phyloP scores from a whole-genome alignment of 208 protist species.

The Acanthamoeba quina region DNA sequence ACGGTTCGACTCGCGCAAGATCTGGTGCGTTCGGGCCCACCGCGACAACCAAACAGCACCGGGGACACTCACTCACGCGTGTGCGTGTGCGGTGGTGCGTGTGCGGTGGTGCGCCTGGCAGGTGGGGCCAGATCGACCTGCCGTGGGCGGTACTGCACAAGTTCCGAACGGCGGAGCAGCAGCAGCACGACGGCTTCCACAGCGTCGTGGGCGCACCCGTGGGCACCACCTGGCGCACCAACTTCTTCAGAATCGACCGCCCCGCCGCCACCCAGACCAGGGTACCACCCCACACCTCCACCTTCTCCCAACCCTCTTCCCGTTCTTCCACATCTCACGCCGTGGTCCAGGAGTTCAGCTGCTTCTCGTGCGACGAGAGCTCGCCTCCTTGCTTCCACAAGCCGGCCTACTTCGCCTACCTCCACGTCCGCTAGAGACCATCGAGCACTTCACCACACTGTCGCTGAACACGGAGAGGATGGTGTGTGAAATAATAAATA shows the following conservation, averaged over 20 bases:
- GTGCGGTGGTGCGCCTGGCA: not conserved
- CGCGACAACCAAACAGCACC: not conserved
- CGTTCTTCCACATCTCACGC: no score
- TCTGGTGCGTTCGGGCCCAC: not conserved
- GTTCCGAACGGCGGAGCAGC: not conserved
- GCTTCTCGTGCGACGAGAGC: constrained; percentile 18
- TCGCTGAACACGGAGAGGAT: no score
- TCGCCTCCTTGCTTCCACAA: constrained; percentile 41
- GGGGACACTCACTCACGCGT: not conserved
- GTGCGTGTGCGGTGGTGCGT: not conserved
- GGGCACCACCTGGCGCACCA: not conserved
- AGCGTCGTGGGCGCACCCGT: not conserved
- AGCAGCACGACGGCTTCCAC: not conserved
- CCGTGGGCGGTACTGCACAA: constrained; percentile 1
- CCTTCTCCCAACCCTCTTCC: no score
- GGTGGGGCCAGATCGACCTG: constrained; percentile 27
- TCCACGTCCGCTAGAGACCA: not conserved
- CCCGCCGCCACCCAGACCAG: constrained; percentile 5
- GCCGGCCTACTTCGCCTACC: constrained; percentile 14
- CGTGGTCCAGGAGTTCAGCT: not conserved
- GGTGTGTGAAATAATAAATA: no score
- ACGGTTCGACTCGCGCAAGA: not conserved
- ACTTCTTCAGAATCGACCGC: constrained; percentile 24
- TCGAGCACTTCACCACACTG: no score
- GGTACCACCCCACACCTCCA: not conserved